A percentile compares a stretch with the other conserved stretches of the same genome.
Conservation (phyloP, 2,329 filamentous ascomycete genomes). For the Sporothrix variecibatus region DNA sequence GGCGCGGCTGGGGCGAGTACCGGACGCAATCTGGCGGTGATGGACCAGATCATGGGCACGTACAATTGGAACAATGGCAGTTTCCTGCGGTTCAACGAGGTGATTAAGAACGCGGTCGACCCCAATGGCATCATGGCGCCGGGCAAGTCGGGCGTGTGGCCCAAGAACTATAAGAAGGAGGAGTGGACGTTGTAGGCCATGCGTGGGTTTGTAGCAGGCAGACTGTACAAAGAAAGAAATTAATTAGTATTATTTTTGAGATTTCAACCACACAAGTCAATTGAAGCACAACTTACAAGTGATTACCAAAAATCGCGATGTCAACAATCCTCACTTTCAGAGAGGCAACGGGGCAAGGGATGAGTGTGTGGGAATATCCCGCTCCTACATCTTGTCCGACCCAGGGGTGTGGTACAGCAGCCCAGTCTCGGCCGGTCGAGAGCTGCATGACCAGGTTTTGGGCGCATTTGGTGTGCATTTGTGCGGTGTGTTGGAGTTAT, state of each 20-base stretch:
- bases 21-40: constrained; percentile 44
- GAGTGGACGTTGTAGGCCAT: neutral
- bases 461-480: neutral
- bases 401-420: neutral
- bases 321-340: neutral
- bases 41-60: constrained; percentile 44
- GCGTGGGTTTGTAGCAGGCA: no score
- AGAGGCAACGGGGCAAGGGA: neutral
- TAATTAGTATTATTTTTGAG: neutral
- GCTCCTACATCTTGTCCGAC: neutral
- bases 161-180: constrained; percentile 12
- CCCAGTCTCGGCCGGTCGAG: neutral
- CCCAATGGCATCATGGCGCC: constrained; percentile 50
- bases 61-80: constrained; percentile 44
- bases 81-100: constrained; percentile 43
- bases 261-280: neutral
- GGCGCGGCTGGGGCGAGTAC: constrained; percentile 44
- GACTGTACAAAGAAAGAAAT: neutral
- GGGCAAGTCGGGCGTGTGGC: constrained; percentile 34
- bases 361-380: constrained; percentile 9
- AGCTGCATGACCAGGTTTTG: neutral
- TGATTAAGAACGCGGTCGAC: constrained; percentile 44
- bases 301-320: neutral
- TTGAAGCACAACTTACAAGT: neutral
- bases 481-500: neutral